Conservation (phyloP, 2,329 filamentous ascomycete genomes). For the Trichoderma hamatum region DNA sequence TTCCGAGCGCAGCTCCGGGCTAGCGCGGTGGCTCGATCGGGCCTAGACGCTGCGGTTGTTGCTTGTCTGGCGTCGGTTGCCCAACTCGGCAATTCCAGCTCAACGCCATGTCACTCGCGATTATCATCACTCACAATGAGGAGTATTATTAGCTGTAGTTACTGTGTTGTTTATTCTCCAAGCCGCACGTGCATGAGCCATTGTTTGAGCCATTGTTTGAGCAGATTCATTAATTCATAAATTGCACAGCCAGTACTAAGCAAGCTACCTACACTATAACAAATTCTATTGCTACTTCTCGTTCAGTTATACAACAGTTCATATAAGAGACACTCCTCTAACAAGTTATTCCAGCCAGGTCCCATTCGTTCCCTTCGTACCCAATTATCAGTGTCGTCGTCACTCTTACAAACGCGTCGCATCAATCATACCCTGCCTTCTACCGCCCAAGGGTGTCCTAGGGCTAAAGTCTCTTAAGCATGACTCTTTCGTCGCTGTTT, state of each 20-base stretch:
- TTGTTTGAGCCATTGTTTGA: not conserved
- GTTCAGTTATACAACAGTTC: constrained; percentile 5
- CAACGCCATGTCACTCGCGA: not conserved
- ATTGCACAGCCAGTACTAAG: constrained; percentile 3
- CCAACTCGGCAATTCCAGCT: not conserved
- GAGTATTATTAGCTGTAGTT: too few species aligned
- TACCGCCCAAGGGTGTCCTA: not conserved
- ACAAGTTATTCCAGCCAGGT: constrained; percentile 8
- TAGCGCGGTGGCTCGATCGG: not conserved
- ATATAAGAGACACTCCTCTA: not conserved
- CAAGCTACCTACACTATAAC: not conserved
- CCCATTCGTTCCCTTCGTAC: not conserved
- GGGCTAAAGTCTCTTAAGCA: not conserved
- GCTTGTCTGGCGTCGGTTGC: not conserved
- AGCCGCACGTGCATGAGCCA: not conserved
- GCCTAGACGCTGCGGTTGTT: not conserved
- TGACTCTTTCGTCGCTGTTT: not conserved
- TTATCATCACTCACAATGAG: too few species aligned
- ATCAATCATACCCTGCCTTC: not conserved
- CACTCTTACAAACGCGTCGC: constrained; percentile 6
- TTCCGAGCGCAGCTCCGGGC: constrained; percentile 29
- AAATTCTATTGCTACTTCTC: constrained; percentile 18
- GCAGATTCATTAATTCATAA: constrained; percentile 8
- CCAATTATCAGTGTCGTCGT: constrained; percentile 13
- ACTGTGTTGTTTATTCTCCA: too few species aligned